Conservation (phyloP, 2,329 filamentous ascomycete genomes). For the Aspergillus brasiliensis region DNA sequence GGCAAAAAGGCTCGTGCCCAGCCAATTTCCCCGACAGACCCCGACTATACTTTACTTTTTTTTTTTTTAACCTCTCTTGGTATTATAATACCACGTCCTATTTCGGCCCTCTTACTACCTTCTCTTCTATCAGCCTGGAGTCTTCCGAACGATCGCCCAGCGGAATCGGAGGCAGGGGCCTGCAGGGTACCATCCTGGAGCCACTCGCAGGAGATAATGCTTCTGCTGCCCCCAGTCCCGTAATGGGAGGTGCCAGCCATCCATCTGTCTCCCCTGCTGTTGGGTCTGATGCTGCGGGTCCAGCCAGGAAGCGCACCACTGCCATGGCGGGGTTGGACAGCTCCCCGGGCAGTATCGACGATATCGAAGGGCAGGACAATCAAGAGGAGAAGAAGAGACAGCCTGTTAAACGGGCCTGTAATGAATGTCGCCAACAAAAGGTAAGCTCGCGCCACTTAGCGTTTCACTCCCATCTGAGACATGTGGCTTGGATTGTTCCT, state of each 20-base stretch:
- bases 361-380: slow-evolving; percentile 46
- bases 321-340: slow-evolving; percentile 49
- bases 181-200: slow-evolving; percentile 30
- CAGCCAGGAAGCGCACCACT: slow-evolving; percentile 47
- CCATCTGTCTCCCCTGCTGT: slow-evolving; percentile 30
- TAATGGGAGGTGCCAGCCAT: slow-evolving; percentile 40
- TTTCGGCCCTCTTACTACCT: slow-evolving; percentile 18
- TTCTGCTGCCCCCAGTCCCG: slow-evolving; percentile 38
- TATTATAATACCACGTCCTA: slow-evolving; percentile 5
- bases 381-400: slow-evolving; percentile 48
- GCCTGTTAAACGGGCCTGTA: slow-evolving; percentile 65
- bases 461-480: not conserved
- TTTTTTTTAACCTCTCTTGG: slow-evolving; percentile 12
- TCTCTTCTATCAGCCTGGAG: slow-evolving; percentile 39
- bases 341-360: slow-evolving; percentile 50
- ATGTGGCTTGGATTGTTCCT: no score
- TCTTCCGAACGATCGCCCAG: slow-evolving; percentile 34
- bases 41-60: slow-evolving; percentile 9
- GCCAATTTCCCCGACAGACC: not conserved
- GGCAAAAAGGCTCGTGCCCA: not conserved
- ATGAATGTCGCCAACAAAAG: slow-evolving; percentile 71
- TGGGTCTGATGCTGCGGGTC: slow-evolving; percentile 32
- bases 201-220: slow-evolving; percentile 36
- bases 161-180: slow-evolving; percentile 39
- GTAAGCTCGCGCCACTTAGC: slow-evolving; percentile 42